Percentiles rank a stretch among this genome's conserved stretches.
These are phyloP conservation scores for Crithidia sp. DNA, from an alignment of 208 protist genomes.

Conservation along the genomic window DNA sequence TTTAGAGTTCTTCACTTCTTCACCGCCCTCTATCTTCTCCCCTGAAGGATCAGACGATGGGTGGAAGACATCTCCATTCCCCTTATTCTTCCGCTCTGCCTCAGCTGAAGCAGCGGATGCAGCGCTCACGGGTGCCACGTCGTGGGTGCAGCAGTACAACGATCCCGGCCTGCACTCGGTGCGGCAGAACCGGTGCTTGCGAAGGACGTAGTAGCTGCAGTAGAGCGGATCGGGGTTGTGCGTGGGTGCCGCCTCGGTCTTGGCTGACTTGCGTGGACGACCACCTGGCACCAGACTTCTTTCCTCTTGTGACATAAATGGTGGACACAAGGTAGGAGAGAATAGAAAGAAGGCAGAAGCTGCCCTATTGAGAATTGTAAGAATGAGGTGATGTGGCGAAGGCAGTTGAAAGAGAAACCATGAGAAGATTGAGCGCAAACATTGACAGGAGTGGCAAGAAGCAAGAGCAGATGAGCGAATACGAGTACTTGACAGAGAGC, in stretches of 20 bases:
- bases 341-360: conserved; percentile 1
- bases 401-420: too few relatives aligned
- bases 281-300: neutral
- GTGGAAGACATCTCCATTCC: too few relatives aligned
- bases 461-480: too few relatives aligned
- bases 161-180: conserved; percentile 45
- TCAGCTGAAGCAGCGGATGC: too few relatives aligned
- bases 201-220: conserved; percentile 70
- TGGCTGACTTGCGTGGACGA: conserved; percentile 20
- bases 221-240: conserved; percentile 53
- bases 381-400: too few relatives aligned
- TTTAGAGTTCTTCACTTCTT: neutral
- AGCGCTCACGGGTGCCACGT: neutral
- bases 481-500: too few relatives aligned
- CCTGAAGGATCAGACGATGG: neutral
- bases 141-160: conserved; percentile 69
- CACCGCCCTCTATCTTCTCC: neutral
- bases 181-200: conserved; percentile 76
- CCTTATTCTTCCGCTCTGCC: too few relatives aligned
- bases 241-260: conserved; percentile 21
- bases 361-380: neutral
- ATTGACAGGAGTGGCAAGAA: too few relatives aligned
- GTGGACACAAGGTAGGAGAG: neutral
- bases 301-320: neutral
- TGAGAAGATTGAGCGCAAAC: too few relatives aligned